A percentile compares a stretch with the other conserved stretches of the same genome.
Evolutionary conservation across 306 rosid genomes (phyloP).

Genomic region (Castanea mollissima): DNA sequence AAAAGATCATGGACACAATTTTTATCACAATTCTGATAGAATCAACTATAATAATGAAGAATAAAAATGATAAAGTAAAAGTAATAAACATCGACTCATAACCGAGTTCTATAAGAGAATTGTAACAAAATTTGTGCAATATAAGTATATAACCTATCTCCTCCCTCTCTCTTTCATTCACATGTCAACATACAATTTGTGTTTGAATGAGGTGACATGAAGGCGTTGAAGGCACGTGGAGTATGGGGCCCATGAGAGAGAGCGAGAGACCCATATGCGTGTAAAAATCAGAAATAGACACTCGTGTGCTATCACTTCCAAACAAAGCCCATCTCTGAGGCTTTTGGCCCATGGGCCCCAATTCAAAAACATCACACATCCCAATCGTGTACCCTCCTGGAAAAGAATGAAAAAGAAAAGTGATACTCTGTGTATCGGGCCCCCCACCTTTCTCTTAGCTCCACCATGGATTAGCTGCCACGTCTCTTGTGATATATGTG

Average conservation of each 20-base stretch:
- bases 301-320: not conserved
- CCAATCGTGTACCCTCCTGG: slow-evolving; percentile 13
- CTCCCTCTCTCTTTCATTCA: too few species aligned
- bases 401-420: not conserved
- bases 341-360: slow-evolving; percentile 29
- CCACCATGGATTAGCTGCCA: slow-evolving; percentile 21
- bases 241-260: slow-evolving; percentile 18
- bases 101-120: too few species aligned
- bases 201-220: slow-evolving; percentile 4
- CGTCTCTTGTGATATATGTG: slow-evolving; percentile 5
- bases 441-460: not conserved
- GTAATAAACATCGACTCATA: accelerated
- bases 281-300: not conserved
- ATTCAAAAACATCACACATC: slow-evolving; percentile 1
- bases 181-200: not conserved
- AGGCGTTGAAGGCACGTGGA: slow-evolving; percentile 27
- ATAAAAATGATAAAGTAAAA: too few species aligned
- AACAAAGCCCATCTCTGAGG: slow-evolving; percentile 11
- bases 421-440: slow-evolving; percentile 4
- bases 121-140: too few species aligned
- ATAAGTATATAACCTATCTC: too few species aligned
- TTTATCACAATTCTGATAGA: too few species aligned
- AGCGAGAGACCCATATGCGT: not conserved
- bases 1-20: too few species aligned
- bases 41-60: too few species aligned